These are phyloP conservation scores for Rhizophagus clarus DNA, from an alignment of 192 early-diverging fungal genomes.

Conservation along the genomic window DNA sequence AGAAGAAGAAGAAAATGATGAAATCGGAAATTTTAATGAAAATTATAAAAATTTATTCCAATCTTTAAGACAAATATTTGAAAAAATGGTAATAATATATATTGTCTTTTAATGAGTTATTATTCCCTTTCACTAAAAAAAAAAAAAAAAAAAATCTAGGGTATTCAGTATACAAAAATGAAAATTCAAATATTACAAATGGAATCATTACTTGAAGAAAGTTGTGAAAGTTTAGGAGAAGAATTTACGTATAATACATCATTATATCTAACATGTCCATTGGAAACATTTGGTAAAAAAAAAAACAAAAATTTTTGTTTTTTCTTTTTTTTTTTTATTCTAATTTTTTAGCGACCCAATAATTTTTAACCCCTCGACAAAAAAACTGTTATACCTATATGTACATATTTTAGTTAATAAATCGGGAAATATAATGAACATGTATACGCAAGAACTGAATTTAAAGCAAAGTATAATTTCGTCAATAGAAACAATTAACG, in stretches of 20 bases:
- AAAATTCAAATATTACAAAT: slow-evolving; percentile 43
- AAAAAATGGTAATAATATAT: slow-evolving; percentile 40
- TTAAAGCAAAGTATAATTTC: slow-evolving; percentile 21
- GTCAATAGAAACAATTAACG: slow-evolving; percentile 1
- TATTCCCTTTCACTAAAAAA: neutral
- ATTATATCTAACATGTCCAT: slow-evolving; percentile 41
- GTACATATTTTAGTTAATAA: slow-evolving; percentile 7
- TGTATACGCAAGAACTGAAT: slow-evolving; percentile 27
- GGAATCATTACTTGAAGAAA: slow-evolving; percentile 44
- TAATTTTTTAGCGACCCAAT: neutral
- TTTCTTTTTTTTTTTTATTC: no score
- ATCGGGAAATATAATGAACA: slow-evolving; percentile 1
- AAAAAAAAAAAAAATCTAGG: slow-evolving; percentile 22
- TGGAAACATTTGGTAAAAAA: slow-evolving; percentile 39
- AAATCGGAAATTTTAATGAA: slow-evolving; percentile 31
- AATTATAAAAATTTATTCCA: slow-evolving; percentile 31
- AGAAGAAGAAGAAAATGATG: slow-evolving; percentile 41
- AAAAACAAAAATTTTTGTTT: neutral
- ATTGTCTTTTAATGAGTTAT: neutral
- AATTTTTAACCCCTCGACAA: neutral
- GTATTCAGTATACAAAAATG: slow-evolving; percentile 44
- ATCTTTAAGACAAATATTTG: slow-evolving; percentile 38
- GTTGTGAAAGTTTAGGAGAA: slow-evolving; percentile 42
- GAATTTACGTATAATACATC: slow-evolving; percentile 38
- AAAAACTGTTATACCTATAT: neutral